Percentiles rank a stretch among this genome's conserved stretches.
phyloP scores from a whole-genome alignment of 2,329 filamentous ascomycete genomes.

The Cryoendolithus antarcticus region DNA sequence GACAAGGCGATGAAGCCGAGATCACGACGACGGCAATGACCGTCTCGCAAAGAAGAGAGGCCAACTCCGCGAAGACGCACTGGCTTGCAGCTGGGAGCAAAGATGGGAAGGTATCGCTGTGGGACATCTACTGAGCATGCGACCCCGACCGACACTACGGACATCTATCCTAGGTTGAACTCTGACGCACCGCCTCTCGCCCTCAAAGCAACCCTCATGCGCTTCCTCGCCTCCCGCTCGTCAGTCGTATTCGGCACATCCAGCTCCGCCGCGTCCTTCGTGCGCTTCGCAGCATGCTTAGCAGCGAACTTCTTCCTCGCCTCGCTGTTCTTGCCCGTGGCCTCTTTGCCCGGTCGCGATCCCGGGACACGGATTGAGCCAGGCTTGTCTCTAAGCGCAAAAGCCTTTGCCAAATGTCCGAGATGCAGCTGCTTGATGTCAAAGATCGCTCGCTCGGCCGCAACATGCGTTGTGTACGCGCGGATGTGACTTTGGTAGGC shows the following conservation, averaged over 20 bases:
- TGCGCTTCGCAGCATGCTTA: slow-evolving; percentile 14
- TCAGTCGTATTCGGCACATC: slow-evolving; percentile 20
- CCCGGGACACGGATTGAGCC: slow-evolving; percentile 55
- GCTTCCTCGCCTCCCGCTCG: slow-evolving; percentile 35
- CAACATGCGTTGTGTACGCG: slow-evolving; percentile 87
- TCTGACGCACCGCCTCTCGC: slow-evolving; percentile 41
- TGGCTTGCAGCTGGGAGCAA: slow-evolving; percentile 88
- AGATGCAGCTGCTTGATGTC: slow-evolving; percentile 85
- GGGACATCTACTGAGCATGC: slow-evolving; percentile 63
- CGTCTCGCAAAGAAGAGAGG: slow-evolving; percentile 25
- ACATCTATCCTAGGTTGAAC: slow-evolving; percentile 41
- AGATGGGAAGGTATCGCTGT: slow-evolving; percentile 88
- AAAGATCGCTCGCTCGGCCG: slow-evolving; percentile 73
- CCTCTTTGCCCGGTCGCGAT: slow-evolving; percentile 36
- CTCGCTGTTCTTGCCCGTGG: slow-evolving; percentile 34
- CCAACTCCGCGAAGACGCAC: slow-evolving; percentile 57
- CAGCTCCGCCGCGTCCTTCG: slow-evolving; percentile 18
- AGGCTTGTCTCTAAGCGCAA: slow-evolving; percentile 77
- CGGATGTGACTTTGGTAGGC: slow-evolving; percentile 87
- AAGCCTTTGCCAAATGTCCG: slow-evolving; percentile 88
- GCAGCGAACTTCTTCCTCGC: slow-evolving; percentile 26
- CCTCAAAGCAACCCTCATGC: slow-evolving; percentile 42
- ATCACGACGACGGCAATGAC: slow-evolving; percentile 8
- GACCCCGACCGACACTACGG: neutral
- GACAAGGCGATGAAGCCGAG: too few species aligned